Conservation (phyloP, 805 yeast species). For the Wickerhamomyces subpelliculosus region DNA sequence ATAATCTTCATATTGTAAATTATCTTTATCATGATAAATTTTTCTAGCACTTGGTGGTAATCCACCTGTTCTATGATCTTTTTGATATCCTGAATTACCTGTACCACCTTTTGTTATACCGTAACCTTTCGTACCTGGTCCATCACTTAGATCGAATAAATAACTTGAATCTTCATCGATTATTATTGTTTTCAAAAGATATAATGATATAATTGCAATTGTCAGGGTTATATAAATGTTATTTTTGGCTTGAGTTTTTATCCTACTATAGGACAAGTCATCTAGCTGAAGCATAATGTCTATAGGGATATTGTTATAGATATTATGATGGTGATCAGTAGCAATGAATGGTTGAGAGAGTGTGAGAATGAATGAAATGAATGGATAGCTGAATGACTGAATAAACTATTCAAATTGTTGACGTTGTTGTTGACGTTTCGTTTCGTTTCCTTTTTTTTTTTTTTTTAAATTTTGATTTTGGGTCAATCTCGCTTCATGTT, state of each 20-base stretch:
- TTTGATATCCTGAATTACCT: constrained; percentile 16
- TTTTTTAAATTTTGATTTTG: too few relatives aligned
- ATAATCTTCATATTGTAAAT: constrained; percentile 7
- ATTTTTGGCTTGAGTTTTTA: not conserved
- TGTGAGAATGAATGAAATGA: too few relatives aligned
- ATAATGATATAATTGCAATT: not conserved
- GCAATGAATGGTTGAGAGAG: too few relatives aligned
- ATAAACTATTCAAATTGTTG: too few relatives aligned
- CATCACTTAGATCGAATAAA: constrained; percentile 16
- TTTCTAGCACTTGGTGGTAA: constrained; percentile 18
- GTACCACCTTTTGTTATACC: constrained; percentile 23
- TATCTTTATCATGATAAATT: constrained; percentile 7
- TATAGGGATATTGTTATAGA: too few relatives aligned
- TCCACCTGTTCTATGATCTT: constrained; percentile 17
- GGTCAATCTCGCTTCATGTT: too few relatives aligned
- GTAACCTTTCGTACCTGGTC: constrained; percentile 14
- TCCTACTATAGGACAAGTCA: too few relatives aligned
- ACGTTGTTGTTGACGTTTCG: too few relatives aligned
- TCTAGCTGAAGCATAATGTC: too few relatives aligned
- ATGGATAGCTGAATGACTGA: too few relatives aligned
- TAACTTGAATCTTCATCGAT: constrained; percentile 1
- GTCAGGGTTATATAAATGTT: not conserved
- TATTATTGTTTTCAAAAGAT: not conserved
- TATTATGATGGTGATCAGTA: too few relatives aligned
- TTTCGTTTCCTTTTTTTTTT: too few relatives aligned